Evolutionary conservation across 2,329 filamentous ascomycete species (phyloP).

Genomic region (Colletotrichum magnum): DNA sequence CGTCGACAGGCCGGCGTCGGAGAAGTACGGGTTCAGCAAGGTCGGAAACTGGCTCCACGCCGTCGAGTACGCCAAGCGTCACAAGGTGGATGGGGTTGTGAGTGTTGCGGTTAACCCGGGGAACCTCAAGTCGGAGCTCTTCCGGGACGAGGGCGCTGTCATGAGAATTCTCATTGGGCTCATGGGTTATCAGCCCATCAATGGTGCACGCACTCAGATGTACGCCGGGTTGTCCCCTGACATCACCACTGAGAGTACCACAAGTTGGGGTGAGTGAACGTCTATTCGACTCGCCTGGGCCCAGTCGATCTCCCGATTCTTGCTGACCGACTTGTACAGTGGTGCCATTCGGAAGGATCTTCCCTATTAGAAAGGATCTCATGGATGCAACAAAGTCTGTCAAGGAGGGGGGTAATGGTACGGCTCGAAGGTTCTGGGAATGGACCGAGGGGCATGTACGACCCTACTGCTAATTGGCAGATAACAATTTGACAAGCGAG

Average conservation of each 20-base stretch:
- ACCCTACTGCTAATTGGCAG: neutral
- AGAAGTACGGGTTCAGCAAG: slow-evolving; percentile 49
- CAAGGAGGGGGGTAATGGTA: slow-evolving; percentile 10
- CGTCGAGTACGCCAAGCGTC: slow-evolving; percentile 46
- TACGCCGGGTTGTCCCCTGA: slow-evolving; percentile 61
- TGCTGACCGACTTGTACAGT: neutral
- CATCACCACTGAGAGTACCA: slow-evolving; percentile 53
- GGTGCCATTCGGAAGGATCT: neutral
- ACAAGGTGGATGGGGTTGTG: slow-evolving; percentile 48
- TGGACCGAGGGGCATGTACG: neutral
- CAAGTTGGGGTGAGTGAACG: slow-evolving; percentile 44
- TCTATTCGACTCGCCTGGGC: neutral
- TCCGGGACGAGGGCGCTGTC: slow-evolving; percentile 45
- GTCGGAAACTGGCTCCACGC: slow-evolving; percentile 48
- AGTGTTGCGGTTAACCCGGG: slow-evolving; percentile 54
- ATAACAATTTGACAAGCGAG: neutral
- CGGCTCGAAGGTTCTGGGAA: neutral
- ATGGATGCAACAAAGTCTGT: neutral
- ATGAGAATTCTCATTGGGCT: slow-evolving; percentile 41
- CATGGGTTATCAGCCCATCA: slow-evolving; percentile 46
- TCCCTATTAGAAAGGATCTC: neutral
- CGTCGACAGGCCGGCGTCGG: slow-evolving; percentile 34
- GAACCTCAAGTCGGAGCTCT: slow-evolving; percentile 53
- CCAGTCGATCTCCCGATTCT: neutral
- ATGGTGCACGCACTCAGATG: slow-evolving; percentile 62